A percentile compares a stretch with the other conserved stretches of the same genome.
phyloP scores from a whole-genome alignment of 192 early-diverging fungal genomes.

The Kickxella alabastrina region DNA sequence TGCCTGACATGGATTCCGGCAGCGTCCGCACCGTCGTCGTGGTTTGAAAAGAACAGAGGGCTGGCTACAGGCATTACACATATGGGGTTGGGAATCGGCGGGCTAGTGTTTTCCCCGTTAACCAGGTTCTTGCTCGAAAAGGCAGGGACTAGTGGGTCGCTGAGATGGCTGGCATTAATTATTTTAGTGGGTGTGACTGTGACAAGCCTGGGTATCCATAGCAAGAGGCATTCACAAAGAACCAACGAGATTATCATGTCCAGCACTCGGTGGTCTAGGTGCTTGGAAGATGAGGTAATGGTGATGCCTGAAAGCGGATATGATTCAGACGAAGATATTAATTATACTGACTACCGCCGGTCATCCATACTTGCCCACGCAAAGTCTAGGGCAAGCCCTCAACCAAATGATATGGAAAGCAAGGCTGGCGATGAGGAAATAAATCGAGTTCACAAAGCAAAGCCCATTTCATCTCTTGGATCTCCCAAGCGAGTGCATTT shows the following conservation, averaged over 20 bases:
- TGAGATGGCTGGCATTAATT: constrained; percentile 44
- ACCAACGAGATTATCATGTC: constrained; percentile 20
- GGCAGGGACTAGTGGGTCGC: constrained; percentile 33
- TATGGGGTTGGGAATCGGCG: constrained; percentile 64
- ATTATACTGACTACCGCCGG: constrained; percentile 17
- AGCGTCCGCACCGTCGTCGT: constrained; percentile 60
- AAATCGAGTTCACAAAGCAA: too few species aligned
- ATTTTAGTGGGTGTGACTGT: constrained; percentile 31
- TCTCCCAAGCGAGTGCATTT: constrained; percentile 29
- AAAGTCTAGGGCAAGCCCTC: not conserved
- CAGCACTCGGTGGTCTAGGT: constrained; percentile 38
- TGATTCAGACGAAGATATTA: constrained; percentile 14
- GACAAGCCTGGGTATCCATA: constrained; percentile 40
- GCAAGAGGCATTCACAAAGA: constrained; percentile 17
- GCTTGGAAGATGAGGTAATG: constrained; percentile 20
- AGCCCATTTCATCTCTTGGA: too few species aligned
- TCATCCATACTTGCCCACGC: constrained; percentile 1
- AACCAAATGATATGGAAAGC: not conserved
- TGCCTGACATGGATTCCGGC: constrained; percentile 60
- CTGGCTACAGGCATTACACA: constrained; percentile 66
- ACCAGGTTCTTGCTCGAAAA: constrained; percentile 41
- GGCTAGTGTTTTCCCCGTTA: constrained; percentile 59
- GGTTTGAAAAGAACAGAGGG: constrained; percentile 59
- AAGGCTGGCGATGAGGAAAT: not conserved
- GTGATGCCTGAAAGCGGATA: constrained; percentile 17